Evolutionary conservation across 2,329 filamentous ascomycete genomes (phyloP), one percentile per base, ranked within the genome.

Genomic region (Penicillium sp.): DNA sequence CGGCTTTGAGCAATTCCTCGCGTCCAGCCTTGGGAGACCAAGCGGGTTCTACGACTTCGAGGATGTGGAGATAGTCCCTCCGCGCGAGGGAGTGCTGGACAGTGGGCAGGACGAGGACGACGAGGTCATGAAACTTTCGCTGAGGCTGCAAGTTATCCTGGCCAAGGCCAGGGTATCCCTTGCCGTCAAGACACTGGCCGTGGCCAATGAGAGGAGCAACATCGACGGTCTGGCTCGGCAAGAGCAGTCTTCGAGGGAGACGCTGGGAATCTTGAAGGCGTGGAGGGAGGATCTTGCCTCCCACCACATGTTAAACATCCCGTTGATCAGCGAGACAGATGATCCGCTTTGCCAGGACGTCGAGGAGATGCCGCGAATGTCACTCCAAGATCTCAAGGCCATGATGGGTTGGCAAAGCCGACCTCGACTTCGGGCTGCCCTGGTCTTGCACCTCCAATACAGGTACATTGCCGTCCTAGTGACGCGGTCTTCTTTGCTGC

Each of bases 1-100:
- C 56, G 62, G 66, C 0, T 75, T 75, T 13, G 74, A 76, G 21
- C 72, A 75, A 46, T 75, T 75, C 47, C 66, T 76, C 0, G 71
- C 72, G 3, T 73, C 70, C 2, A 75, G 71, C 45, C 67, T 76
- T 0, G 74, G 73, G 0, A 67, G 74, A 21, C 74, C 74, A 0
- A 73, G 70, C 29, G 73, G 69, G 0, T 57, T 77, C 4, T 70
- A 75, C 25, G 72, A 74, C 19, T 62, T 69, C 2, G 74, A 76
- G 16, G 73, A 75, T 1, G 72, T 76, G 44, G 54, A 57, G 44
- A 52, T 53, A 49, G 54, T 53, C 44, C 48, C 44, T 42, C 48
- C 54, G 14, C 21, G 50, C 19, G 49, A 43, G 26, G 54, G 49
- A 50, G 45, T 55, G 37, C 46, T 55, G 35, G 53, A 55, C 26